Base-by-base conservation (phyloP, 164 flowering plant species). In the Protea cynaroides region DNA sequence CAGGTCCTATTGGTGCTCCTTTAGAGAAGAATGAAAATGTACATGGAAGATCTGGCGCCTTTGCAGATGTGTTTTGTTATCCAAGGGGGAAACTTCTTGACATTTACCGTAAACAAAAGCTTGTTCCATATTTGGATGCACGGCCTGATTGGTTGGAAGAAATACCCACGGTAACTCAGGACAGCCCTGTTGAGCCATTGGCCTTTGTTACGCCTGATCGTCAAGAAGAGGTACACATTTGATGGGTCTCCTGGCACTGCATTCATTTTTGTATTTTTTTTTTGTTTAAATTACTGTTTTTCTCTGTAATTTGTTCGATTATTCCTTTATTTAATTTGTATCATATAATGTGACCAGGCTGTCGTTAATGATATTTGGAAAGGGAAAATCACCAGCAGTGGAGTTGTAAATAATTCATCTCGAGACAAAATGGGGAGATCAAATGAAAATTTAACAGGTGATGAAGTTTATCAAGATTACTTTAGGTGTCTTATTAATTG, bases 1-100 rank as follows among this genome's bases (percentile, higher is more conserved):
- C 73, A 15, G 74, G 81, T 29, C 63, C 80, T 43, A 79, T 80
- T 72, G 91, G 86, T 64, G 69, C 74, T 29, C 70, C 66, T n/a
- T 24, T 59, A 57, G 79, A 79, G 36, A 84, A 71, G 75, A 67
- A 43, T 65, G 82, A 67, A 40, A 57, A 56, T 59, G 49, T 78
- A 9, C 75, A 73, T 67, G 87, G 86, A 52, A 86, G 79, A 67
- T 71, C 74, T 40, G 73, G 61, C 38, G 43, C 59, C n/a, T 50
- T 73, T 22, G 65, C 64, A 51, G 71, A 63, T 65, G 34, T 71
- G 36, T 89, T 74, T 81, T 77, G 85, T 76, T 93, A 87, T 49
- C 91, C 98, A 10, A 83, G 98, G 72, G 97, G 86, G 0, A 90
- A 87, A 73, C 87, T 93, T 66, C 96, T 93, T 67, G 97, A 90